phyloP scores from a whole-genome alignment of 495 filamentous ascomycete species.

The Pyrenopolyporus hunteri region DNA sequence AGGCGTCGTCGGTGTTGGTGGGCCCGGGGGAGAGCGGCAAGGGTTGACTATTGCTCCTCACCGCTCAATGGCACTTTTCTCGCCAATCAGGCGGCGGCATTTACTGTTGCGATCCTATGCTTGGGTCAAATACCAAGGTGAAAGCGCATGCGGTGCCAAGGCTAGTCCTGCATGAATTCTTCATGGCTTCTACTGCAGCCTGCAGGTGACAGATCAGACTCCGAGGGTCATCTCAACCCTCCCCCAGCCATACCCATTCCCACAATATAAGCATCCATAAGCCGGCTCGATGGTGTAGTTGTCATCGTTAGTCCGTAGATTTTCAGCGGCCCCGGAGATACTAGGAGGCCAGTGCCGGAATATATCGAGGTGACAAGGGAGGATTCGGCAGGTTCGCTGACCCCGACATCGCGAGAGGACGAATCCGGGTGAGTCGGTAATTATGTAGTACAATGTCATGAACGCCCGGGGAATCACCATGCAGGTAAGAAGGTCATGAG shows the following conservation, averaged over 20 bases:
- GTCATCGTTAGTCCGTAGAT: background rate
- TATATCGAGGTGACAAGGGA: background rate
- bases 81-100: constrained; percentile 22
- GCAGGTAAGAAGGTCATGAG: constrained; percentile 31
- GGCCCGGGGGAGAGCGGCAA: constrained; percentile 29
- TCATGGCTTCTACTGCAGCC: constrained; percentile 23
- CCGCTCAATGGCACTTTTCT: constrained; percentile 29
- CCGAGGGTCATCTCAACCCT: constrained; percentile 5
- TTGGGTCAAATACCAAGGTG: constrained; percentile 30
- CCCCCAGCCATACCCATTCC: constrained; percentile 2
- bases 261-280: constrained; percentile 4
- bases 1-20: constrained; percentile 29
- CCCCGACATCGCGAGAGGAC: background rate
- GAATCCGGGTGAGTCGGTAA: constrained; percentile 2
- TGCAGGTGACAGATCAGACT: constrained; percentile 29
- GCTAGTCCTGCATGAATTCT: constrained; percentile 27
- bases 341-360: background rate
- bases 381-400: constrained; percentile 1
- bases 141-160: constrained; percentile 29
- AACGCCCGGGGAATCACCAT: constrained; percentile 9
- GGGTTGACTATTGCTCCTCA: constrained; percentile 25
- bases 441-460: constrained; percentile 3
- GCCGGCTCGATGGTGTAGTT: background rate
- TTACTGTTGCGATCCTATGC: constrained; percentile 7
- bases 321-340: background rate